phyloP scores from a whole-genome alignment of 768 basidiomycete genomes.

The Suillus lakei region DNA sequence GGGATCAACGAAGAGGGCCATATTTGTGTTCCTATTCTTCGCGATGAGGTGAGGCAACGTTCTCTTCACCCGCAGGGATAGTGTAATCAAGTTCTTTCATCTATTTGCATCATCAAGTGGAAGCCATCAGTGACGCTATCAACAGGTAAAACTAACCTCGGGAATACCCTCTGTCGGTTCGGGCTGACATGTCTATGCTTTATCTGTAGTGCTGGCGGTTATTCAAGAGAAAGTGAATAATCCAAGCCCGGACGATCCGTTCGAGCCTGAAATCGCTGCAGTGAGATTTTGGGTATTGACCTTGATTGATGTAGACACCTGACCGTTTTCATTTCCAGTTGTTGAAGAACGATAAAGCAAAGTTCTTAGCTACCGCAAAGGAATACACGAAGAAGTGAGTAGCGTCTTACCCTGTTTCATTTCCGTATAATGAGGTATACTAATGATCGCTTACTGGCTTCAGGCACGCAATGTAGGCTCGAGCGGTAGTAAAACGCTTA shows the following conservation, averaged over 20 bases:
- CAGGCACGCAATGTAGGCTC: conserved; percentile 3
- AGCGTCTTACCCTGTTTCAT: neutral
- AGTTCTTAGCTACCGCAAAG: conserved; percentile 77
- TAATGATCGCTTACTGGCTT: neutral
- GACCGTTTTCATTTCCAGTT: conserved; percentile 45
- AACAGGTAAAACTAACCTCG: conserved; percentile 50
- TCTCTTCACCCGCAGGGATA: conserved; percentile 3
- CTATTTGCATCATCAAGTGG: conserved; percentile 57
- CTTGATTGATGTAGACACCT: conserved; percentile 5
- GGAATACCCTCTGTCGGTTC: neutral
- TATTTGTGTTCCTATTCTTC: conserved; percentile 83
- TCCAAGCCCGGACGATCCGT: conserved; percentile 87
- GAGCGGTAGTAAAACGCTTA: neutral
- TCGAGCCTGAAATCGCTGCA: conserved; percentile 85
- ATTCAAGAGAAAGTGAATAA: conserved; percentile 89
- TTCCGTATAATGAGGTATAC: conserved; percentile 12
- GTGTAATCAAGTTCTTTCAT: conserved; percentile 6
- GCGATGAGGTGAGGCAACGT: conserved; percentile 69
- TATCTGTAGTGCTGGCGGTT: conserved; percentile 63
- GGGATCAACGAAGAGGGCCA: conserved; percentile 89
- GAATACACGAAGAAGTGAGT: conserved; percentile 85
- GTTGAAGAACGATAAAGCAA: conserved; percentile 76
- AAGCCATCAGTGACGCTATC: conserved; percentile 80
- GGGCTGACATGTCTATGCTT: conserved; percentile 1
- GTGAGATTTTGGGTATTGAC: conserved; percentile 46